A percentile compares a stretch with the other conserved stretches of the same genome.
Evolutionary conservation across 345 rosid genomes (phyloP).

Genomic region (Sonneratia alba): DNA sequence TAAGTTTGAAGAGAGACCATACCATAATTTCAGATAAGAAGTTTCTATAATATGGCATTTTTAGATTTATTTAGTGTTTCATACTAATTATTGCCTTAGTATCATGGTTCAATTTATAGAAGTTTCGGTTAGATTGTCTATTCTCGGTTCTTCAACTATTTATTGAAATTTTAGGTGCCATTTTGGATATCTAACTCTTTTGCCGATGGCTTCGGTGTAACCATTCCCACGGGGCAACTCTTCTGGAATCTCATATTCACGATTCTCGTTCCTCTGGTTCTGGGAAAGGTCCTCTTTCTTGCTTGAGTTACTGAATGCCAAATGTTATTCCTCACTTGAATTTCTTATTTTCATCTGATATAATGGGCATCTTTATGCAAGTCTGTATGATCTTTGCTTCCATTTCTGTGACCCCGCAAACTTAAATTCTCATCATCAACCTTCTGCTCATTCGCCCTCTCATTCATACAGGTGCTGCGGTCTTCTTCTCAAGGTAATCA

Average conservation of each 20-base stretch:
- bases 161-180: slow-evolving; percentile 11
- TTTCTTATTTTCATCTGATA: neutral
- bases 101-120: neutral
- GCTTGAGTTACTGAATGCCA: neutral
- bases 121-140: no score
- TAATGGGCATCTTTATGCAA: neutral
- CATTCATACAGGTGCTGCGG: slow-evolving; percentile 13
- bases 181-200: slow-evolving; percentile 17
- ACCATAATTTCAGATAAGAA: neutral
- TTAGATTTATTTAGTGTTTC: no score
- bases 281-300: slow-evolving; percentile 17
- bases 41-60: neutral
- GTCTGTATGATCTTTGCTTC: neutral
- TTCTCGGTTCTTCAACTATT: neutral
- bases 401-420: neutral
- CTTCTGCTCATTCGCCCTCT: slow-evolving; percentile 1
- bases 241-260: slow-evolving; percentile 22
- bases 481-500: slow-evolving; percentile 15
- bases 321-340: neutral
- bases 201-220: slow-evolving; percentile 19
- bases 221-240: slow-evolving; percentile 19
- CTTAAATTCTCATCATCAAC: neutral
- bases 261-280: slow-evolving; percentile 14
- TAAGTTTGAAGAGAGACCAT: neutral
- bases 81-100: no score